Percentiles rank a stretch among this genome's conserved stretches.
Evolutionary conservation across 1,284 basidiomycete species (phyloP).

Genomic region (Leucoagaricus sp.): DNA sequence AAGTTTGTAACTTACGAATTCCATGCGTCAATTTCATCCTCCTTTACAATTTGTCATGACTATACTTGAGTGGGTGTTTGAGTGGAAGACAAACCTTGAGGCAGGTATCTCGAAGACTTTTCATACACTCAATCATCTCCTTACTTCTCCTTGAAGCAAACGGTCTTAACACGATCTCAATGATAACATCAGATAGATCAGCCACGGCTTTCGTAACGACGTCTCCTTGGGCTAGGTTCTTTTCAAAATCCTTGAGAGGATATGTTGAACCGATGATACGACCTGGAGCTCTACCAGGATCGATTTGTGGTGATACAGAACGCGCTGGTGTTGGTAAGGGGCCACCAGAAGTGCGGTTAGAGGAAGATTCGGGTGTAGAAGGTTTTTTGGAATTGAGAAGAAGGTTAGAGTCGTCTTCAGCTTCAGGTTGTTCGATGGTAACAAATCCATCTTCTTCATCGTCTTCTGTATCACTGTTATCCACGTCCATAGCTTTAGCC

Average conservation of each 20-base stretch:
- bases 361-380: conserved; percentile 21
- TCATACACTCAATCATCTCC: conserved; percentile 77
- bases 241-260: conserved; percentile 77
- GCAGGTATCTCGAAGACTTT: conserved; percentile 62
- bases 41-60: conserved; percentile 38
- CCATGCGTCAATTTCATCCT: conserved; percentile 80
- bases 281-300: conserved; percentile 57
- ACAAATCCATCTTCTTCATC: conserved; percentile 64
- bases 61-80: not conserved
- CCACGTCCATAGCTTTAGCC: conserved; percentile 26
- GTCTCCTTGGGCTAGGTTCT: conserved; percentile 70
- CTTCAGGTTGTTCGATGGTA: conserved; percentile 40
- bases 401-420: conserved; percentile 37
- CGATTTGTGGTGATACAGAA: conserved; percentile 49
- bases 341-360: conserved; percentile 17
- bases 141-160: conserved; percentile 66
- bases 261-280: conserved; percentile 72
- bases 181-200: conserved; percentile 72
- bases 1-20: conserved; percentile 52
- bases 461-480: conserved; percentile 50
- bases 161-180: conserved; percentile 67
- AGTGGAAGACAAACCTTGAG: conserved; percentile 49
- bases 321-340: conserved; percentile 52
- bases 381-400: conserved; percentile 30
- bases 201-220: conserved; percentile 81